Percentiles rank a stretch among this genome's conserved stretches.
phyloP scores from a whole-genome alignment of 306 rosid genomes.

The Malus orientalis region DNA sequence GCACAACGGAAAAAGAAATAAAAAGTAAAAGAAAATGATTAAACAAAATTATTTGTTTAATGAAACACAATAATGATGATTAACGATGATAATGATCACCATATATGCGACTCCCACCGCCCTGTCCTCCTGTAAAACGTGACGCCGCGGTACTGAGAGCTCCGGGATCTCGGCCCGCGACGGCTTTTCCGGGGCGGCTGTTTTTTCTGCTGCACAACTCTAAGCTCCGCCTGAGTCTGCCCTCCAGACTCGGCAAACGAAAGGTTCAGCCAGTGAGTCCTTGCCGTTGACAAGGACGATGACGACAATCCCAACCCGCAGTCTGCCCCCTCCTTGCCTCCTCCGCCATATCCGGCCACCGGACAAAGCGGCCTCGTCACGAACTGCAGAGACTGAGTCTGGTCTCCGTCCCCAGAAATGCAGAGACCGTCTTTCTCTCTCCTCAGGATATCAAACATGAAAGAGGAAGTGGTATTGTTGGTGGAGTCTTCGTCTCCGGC shows the following conservation, averaged over 20 bases:
- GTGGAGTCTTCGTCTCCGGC: slow-evolving; percentile 20
- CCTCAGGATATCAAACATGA: slow-evolving; percentile 39
- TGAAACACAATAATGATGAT: not conserved
- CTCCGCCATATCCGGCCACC: slow-evolving; percentile 15
- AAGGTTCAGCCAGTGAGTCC: slow-evolving; percentile 43
- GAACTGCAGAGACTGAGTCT: slow-evolving; percentile 6
- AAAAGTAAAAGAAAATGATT: not conserved
- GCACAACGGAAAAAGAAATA: not conserved
- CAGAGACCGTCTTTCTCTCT: not conserved
- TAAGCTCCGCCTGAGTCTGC: slow-evolving; percentile 18
- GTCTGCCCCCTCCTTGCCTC: slow-evolving; percentile 14
- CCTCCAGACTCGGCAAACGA: slow-evolving; percentile 27
- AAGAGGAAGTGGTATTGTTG: slow-evolving; percentile 21
- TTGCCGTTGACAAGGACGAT: not conserved
- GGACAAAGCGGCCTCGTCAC: slow-evolving; percentile 30
- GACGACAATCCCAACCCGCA: slow-evolving; percentile 9
- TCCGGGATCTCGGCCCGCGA: slow-evolving; percentile 52
- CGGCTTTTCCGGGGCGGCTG: slow-evolving; percentile 36
- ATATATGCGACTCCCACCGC: slow-evolving; percentile 67
- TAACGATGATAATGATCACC: slow-evolving; percentile 15
- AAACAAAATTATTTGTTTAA: not conserved
- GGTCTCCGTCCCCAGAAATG: not conserved
- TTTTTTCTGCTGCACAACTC: slow-evolving; percentile 29
- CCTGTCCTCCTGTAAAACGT: slow-evolving; percentile 59
- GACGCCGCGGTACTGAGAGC: slow-evolving; percentile 60